These are phyloP conservation scores for Solanum aculeatissimum DNA, from an alignment of 305 asterid species.

Conservation along the genomic window DNA sequence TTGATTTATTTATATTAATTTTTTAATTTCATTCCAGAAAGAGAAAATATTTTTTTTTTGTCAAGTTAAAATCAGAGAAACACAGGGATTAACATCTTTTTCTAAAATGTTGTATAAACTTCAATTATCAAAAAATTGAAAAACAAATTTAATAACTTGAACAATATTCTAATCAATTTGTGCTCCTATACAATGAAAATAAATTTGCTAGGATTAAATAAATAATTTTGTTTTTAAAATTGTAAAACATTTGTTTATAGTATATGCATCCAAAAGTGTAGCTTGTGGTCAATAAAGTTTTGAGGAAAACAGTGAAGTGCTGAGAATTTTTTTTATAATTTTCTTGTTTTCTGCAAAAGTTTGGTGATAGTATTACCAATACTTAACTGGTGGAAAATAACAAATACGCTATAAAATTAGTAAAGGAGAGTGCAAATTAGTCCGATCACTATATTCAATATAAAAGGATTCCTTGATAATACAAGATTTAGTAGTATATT, in stretches of 20 bases:
- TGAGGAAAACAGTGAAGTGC: fast-evolving
- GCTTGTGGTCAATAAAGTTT: background rate
- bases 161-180: background rate
- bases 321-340: too few species aligned
- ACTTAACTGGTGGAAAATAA: background rate
- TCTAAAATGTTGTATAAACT: background rate
- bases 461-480: background rate
- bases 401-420: background rate
- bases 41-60: too few species aligned
- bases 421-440: background rate
- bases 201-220: background rate
- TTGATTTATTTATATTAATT: too few species aligned
- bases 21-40: too few species aligned
- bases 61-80: background rate
- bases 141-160: background rate
- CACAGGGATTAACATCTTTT: background rate
- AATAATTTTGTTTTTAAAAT: background rate
- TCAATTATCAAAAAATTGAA: background rate
- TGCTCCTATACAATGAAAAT: background rate
- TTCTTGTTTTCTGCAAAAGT: background rate
- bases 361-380: background rate
- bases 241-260: background rate
- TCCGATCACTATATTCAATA: fast-evolving
- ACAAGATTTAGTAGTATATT: background rate
- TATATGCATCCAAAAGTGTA: background rate